phyloP scores from a whole-genome alignment of 306 rosid species.

The Cotoneaster glaucophyllus region DNA sequence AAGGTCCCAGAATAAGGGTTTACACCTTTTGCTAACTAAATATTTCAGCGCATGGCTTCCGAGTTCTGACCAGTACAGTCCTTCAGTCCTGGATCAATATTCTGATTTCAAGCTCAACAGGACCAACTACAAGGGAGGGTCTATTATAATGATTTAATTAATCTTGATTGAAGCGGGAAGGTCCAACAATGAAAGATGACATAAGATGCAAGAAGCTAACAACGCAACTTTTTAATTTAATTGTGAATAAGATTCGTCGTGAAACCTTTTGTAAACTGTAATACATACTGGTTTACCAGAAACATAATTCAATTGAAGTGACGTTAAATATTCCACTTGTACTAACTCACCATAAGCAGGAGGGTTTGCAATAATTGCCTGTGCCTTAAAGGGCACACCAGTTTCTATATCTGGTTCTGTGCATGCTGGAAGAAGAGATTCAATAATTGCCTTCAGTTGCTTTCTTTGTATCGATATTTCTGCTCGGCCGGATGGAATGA shows the following conservation, averaged over 20 bases:
- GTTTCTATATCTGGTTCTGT: constrained; percentile 86
- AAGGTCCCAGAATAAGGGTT: not conserved
- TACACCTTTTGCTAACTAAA: not conserved
- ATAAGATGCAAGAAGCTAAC: not conserved
- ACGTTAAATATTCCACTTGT: constrained; percentile 10
- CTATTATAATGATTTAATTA: not conserved
- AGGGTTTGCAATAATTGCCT: constrained; percentile 95
- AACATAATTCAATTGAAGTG: constrained; percentile 26
- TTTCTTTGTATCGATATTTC: constrained; percentile 79
- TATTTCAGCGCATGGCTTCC: not conserved
- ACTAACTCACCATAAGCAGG: constrained; percentile 81
- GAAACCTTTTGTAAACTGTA: not conserved
- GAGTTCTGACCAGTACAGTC: not conserved
- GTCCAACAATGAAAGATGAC: not conserved
- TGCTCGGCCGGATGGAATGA: constrained; percentile 79
- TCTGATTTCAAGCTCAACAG: not conserved
- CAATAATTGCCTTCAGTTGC: constrained; percentile 72
- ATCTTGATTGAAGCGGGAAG: not conserved
- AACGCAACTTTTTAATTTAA: constrained; percentile 15
- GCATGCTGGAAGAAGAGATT: constrained; percentile 96
- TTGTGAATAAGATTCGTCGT: not conserved
- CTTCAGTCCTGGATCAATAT: not conserved
- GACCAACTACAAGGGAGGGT: not conserved
- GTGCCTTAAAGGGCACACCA: constrained; percentile 72
- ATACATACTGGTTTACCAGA: not conserved